Evolutionary conservation across 2,329 filamentous ascomycete genomes (phyloP).

Genomic region (Ceratocystis cubensis): DNA sequence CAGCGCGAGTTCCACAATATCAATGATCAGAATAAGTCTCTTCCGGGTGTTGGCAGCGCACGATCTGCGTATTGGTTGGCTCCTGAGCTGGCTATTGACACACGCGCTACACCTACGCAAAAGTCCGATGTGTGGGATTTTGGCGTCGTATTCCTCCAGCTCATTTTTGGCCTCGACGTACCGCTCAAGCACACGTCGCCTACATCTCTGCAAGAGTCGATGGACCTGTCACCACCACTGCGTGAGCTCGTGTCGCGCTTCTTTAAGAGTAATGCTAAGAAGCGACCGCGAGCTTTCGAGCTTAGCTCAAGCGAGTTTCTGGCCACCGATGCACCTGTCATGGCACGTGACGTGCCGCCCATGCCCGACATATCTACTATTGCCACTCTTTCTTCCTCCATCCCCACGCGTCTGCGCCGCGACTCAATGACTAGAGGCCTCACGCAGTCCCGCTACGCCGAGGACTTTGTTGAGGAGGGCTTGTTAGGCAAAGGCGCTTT

Average conservation of each 20-base stretch:
- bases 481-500: conserved; percentile 87
- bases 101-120: conserved; percentile 50
- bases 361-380: conserved; percentile 22
- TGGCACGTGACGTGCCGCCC: conserved; percentile 36
- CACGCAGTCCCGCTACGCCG: conserved; percentile 57
- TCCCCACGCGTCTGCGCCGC: conserved; percentile 40
- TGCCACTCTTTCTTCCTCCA: conserved; percentile 28
- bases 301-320: conserved; percentile 53
- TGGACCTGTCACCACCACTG: conserved; percentile 60
- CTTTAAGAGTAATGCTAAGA: conserved; percentile 74
- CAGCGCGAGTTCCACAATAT: conserved; percentile 55
- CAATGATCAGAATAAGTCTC: conserved; percentile 38
- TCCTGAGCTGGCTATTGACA: conserved; percentile 56
- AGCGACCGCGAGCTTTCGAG: conserved; percentile 70
- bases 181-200: conserved; percentile 69
- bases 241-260: conserved; percentile 71
- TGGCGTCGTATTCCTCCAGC: conserved; percentile 81
- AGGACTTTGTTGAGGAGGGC: conserved; percentile 84
- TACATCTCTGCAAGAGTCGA: conserved; percentile 54
- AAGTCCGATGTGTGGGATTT: conserved; percentile 95
- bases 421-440: conserved; percentile 46
- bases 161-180: conserved; percentile 77
- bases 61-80: conserved; percentile 74
- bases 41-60: conserved; percentile 45
- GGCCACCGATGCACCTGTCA: conserved; percentile 49